A percentile compares a stretch with the other conserved stretches of the same genome.
phyloP scores from a whole-genome alignment of 2,329 filamentous ascomycete genomes.

The Diaporthe caulivora region DNA sequence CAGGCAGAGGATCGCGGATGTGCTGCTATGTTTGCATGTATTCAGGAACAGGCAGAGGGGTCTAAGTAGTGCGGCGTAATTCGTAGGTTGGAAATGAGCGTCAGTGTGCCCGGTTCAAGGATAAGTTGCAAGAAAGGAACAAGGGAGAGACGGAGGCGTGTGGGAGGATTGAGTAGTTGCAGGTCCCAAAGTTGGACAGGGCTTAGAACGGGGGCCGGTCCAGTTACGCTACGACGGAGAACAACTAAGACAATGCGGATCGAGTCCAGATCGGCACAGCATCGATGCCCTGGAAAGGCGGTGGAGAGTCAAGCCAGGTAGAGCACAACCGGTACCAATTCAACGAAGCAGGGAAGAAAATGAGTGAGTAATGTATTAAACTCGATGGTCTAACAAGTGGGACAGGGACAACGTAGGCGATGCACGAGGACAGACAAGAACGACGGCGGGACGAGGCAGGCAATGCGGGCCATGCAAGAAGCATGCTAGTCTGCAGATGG shows the following conservation, averaged over 20 bases:
- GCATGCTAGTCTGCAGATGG: constrained; percentile 11
- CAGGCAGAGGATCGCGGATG: neutral
- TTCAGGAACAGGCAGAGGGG: neutral
- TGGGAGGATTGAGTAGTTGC: constrained; percentile 4
- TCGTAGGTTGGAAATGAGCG: neutral
- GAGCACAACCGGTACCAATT: neutral
- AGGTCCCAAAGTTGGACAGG: neutral
- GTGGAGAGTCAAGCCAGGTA: constrained; percentile 7
- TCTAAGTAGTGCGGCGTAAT: neutral
- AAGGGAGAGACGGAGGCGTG: constrained; percentile 12
- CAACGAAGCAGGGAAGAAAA: neutral
- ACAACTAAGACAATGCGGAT: neutral
- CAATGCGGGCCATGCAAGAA: constrained; percentile 10
- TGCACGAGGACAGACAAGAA: constrained; percentile 1
- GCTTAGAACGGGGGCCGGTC: neutral
- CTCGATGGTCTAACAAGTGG: neutral
- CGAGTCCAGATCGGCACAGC: neutral
- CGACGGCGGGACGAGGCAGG: neutral
- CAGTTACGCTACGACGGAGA: constrained; percentile 11
- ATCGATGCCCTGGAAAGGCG: constrained; percentile 12
- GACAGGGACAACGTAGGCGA: constrained; percentile 1
- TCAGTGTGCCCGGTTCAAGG: neutral
- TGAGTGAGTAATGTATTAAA: neutral
- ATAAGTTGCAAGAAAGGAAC: neutral
- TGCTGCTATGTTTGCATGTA: neutral